phyloP scores from a whole-genome alignment of 345 rosid genomes.

The Linum trigynum region DNA sequence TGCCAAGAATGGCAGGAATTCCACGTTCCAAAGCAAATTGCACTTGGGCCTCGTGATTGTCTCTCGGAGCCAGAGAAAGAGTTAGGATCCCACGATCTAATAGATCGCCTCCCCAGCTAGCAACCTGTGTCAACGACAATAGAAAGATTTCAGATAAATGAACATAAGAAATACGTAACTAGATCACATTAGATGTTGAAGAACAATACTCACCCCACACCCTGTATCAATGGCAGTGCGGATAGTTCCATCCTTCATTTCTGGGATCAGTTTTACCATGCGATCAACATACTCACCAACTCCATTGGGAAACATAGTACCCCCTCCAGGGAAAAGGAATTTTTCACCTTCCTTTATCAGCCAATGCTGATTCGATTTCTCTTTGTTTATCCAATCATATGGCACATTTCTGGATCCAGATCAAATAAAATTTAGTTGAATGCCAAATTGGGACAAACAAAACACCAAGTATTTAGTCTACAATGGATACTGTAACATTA shows the following conservation, averaged over 20 bases:
- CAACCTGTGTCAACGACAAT: slow-evolving; percentile 44
- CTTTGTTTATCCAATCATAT: slow-evolving; percentile 92
- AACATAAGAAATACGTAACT: background rate
- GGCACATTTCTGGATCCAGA: slow-evolving; percentile 79
- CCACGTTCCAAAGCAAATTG: slow-evolving; percentile 98
- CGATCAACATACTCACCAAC: slow-evolving; percentile 88
- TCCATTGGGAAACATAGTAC: slow-evolving; percentile 96
- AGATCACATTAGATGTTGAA: background rate
- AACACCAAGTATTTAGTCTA: background rate
- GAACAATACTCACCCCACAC: slow-evolving; percentile 64
- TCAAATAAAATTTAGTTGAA: slow-evolving; percentile 3
- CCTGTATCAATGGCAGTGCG: slow-evolving; percentile 97
- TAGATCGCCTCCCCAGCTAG: slow-evolving; percentile 99
- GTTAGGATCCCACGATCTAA: slow-evolving; percentile 84
- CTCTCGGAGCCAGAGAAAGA: slow-evolving; percentile 94
- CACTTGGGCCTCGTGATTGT: slow-evolving; percentile 98
- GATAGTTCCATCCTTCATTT: slow-evolving; percentile 79
- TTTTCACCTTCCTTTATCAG: slow-evolving; percentile 83
- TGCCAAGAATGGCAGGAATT: slow-evolving; percentile 92
- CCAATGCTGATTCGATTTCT: slow-evolving; percentile 97
- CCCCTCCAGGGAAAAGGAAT: slow-evolving; percentile 93
- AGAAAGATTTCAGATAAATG: slow-evolving; percentile 2
- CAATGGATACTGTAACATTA: slow-evolving; percentile 19
- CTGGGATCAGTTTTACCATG: slow-evolving; percentile 94
- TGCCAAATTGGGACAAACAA: background rate